Conservation (phyloP, 2,329 filamentous ascomycete genomes). For the Verticillium nubilum region DNA sequence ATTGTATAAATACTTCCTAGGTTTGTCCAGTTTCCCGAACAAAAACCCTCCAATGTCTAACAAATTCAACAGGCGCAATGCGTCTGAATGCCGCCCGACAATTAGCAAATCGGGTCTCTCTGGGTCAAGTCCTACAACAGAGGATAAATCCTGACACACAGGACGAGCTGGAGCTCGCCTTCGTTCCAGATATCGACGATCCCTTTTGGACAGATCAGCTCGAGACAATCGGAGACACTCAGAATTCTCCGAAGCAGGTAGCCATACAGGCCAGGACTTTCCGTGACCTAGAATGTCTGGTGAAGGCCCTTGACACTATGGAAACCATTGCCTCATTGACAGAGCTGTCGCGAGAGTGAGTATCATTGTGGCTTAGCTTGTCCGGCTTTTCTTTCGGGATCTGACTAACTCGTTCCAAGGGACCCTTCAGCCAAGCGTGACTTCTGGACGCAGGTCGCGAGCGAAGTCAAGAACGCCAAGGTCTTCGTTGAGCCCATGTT, state of each 20-base stretch:
- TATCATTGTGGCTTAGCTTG: slow-evolving; percentile 6
- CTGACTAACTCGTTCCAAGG: slow-evolving; percentile 24
- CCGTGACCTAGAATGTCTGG: slow-evolving; percentile 63
- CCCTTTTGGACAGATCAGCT: slow-evolving; percentile 33
- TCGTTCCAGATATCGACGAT: slow-evolving; percentile 27
- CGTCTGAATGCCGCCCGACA: slow-evolving; percentile 50
- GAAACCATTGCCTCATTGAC: slow-evolving; percentile 59
- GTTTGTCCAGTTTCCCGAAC: slow-evolving; percentile 47
- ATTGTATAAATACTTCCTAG: slow-evolving; percentile 78
- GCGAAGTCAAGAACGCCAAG: slow-evolving; percentile 48
- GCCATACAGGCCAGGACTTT: slow-evolving; percentile 54
- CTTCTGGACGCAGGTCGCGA: slow-evolving; percentile 49
- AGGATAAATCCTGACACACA: slow-evolving; percentile 30
- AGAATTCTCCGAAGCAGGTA: slow-evolving; percentile 35
- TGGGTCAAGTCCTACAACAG: slow-evolving; percentile 39
- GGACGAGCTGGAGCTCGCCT: slow-evolving; percentile 24
- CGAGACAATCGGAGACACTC: slow-evolving; percentile 27
- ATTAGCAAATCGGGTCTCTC: slow-evolving; percentile 45
- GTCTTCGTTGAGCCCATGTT: slow-evolving; percentile 57
- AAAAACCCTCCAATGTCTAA: slow-evolving; percentile 19
- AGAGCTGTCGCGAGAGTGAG: slow-evolving; percentile 47
- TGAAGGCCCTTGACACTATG: slow-evolving; percentile 59
- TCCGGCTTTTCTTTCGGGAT: background rate
- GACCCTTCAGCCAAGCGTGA: slow-evolving; percentile 32
- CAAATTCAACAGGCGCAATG: slow-evolving; percentile 34